phyloP scores from a whole-genome alignment of 2,329 filamentous ascomycete genomes.

The Pezicula neosporulosa region DNA sequence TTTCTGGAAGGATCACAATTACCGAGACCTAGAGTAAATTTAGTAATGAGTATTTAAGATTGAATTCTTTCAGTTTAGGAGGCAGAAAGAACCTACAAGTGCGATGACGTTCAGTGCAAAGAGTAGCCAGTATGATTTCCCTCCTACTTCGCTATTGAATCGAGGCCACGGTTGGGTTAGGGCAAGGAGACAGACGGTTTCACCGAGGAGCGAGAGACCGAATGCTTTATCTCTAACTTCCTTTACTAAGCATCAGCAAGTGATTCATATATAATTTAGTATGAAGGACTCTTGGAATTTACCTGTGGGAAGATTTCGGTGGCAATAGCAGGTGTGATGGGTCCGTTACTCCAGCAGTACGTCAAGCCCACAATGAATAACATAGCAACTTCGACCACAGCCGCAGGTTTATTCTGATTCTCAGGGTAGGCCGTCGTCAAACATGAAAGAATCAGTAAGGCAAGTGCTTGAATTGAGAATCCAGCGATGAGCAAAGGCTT shows the following conservation, averaged over 20 bases:
- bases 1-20: conserved; percentile 23
- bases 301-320: conserved; percentile 34
- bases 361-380: conserved; percentile 39
- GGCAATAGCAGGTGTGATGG: conserved; percentile 31
- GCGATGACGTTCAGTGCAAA: conserved; percentile 34
- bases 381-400: conserved; percentile 36
- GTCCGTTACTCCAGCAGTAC: conserved; percentile 38
- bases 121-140: conserved; percentile 35
- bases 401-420: conserved; percentile 34
- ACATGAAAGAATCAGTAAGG: conserved; percentile 33
- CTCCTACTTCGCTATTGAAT: conserved; percentile 34
- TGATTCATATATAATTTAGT: too few species aligned
- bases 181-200: conserved; percentile 34
- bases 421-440: conserved; percentile 34
- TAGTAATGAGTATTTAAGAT: background rate
- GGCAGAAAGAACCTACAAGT: conserved; percentile 16
- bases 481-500: conserved; percentile 31
- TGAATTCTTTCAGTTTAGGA: background rate
- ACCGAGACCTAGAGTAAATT: conserved; percentile 24
- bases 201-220: conserved; percentile 30
- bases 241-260: conserved; percentile 4
- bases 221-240: conserved; percentile 38
- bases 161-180: conserved; percentile 37
- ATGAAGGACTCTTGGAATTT: too few species aligned
- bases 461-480: conserved; percentile 33